Evolutionary conservation across 768 basidiomycete species (phyloP).

Genomic region (Lactifluus volemus): DNA sequence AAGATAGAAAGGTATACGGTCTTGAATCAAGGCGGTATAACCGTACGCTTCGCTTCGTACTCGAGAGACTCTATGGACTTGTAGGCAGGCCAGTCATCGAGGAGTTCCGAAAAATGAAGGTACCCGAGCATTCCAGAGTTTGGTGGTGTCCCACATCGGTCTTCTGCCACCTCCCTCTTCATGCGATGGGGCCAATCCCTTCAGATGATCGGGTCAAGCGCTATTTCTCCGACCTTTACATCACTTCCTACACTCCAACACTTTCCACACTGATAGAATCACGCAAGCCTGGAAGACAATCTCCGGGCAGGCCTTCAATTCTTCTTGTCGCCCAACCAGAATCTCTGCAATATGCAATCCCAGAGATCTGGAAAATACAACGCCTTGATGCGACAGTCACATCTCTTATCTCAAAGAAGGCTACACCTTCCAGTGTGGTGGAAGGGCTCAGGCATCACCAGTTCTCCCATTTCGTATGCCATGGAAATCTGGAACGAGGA

Average conservation of each 20-base stretch:
- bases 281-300: background rate
- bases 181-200: slow-evolving; percentile 4
- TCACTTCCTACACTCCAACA: slow-evolving; percentile 13
- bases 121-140: slow-evolving; percentile 2
- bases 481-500: background rate
- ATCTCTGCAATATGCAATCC: background rate
- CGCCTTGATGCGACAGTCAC: background rate
- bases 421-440: background rate
- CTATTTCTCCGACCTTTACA: slow-evolving; percentile 6
- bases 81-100: no score
- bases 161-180: slow-evolving; percentile 4
- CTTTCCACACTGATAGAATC: slow-evolving; percentile 4
- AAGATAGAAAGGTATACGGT: no score
- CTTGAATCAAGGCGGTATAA: no score
- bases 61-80: no score
- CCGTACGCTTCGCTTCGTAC: no score
- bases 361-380: background rate
- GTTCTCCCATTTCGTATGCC: slow-evolving; percentile 6
- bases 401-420: background rate
- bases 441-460: background rate
- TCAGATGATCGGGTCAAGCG: background rate
- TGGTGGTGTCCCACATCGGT: slow-evolving; percentile 17
- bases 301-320: background rate
- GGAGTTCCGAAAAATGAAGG: no score
- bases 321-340: background rate